Base-by-base conservation (phyloP, 352 stramenopile species). In the Globisporangium okanoganense region DNA sequence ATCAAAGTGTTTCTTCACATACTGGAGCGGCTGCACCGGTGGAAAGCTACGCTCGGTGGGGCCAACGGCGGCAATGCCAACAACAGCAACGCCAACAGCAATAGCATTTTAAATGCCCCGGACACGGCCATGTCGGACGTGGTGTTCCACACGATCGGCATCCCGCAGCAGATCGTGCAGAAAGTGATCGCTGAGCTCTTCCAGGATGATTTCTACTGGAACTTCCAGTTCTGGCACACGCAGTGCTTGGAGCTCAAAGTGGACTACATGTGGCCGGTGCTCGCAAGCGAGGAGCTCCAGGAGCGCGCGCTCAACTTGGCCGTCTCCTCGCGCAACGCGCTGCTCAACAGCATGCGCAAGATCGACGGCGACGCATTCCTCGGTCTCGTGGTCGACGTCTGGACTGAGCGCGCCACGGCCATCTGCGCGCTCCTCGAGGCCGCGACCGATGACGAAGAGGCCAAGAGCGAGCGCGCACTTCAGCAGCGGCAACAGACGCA, bases 301-400 rank as follows among this genome's bases (percentile, higher is more conserved):
- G 75, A 88, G 48, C 76, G 75, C 9, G 72, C 69, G 7, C 51
- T 78, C 10, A 71, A 70, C 22, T 47, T 82, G 24, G 66, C 70
- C 14, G 75, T 71, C 5, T 71, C 75, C 6, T 81, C 79, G 2
- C 75, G 82, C 27, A 89, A 87, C 61, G 60, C 66, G 13, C 38
- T 83, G 45, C 54, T 88, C 3, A 87, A 85, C 62, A 66, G 66
- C 16, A 60, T 75, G 31, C 78, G 79, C 53, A 94, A 94, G 65
- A 87, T 94, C 36, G 84, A 94, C 56, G 75, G 76, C 12, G 84
- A 94, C 66, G 76, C 75, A 22, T 85, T 92, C 65, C 62, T 92
- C 3, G 73, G 85, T 43, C 69, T 92, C 27, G 56, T 94, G 1
- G 31, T 94, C 3, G 66, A 85, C 29, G 64, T 73, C 52, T 94